Evolutionary conservation across 1,284 basidiomycete genomes (phyloP).

Genomic region (Ceratobasidium sp.): DNA sequence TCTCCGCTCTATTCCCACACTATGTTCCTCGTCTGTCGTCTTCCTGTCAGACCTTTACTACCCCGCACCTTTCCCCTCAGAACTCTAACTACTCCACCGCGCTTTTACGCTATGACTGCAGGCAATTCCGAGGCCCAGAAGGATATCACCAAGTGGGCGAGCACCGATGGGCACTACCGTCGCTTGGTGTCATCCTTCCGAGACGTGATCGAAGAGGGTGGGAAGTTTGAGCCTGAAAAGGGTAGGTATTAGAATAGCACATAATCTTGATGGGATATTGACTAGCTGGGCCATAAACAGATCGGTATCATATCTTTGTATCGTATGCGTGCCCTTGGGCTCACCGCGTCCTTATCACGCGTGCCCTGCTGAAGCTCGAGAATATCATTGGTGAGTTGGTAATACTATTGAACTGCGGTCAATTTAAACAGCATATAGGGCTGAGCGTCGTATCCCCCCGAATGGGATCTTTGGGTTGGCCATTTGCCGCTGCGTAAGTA

Average conservation of each 20-base stretch:
- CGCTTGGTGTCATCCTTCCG: conserved; percentile 81
- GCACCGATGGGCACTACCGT: conserved; percentile 85
- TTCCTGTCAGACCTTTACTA: neutral
- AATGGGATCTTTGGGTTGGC: conserved; percentile 89
- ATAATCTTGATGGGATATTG: conserved; percentile 1
- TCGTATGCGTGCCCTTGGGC: conserved; percentile 80
- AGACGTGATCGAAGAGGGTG: conserved; percentile 76
- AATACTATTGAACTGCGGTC: neutral
- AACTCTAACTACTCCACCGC: neutral
- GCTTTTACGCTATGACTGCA: conserved; percentile 21
- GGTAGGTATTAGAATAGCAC: conserved; percentile 63
- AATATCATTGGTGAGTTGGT: conserved; percentile 77
- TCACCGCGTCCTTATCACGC: conserved; percentile 88
- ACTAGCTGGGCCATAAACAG: conserved; percentile 59
- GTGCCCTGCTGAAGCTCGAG: conserved; percentile 93
- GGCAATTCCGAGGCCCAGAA: conserved; percentile 46
- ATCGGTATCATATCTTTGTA: conserved; percentile 74
- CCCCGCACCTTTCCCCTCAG: neutral
- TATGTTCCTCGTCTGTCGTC: conserved; percentile 37
- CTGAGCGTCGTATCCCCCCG: conserved; percentile 88
- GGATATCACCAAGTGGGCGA: conserved; percentile 76
- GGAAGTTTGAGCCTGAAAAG: conserved; percentile 84
- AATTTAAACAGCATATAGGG: conserved; percentile 61
- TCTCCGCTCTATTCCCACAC: conserved; percentile 9
- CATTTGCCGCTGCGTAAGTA: conserved; percentile 71